These are phyloP conservation scores for Raffaelea albimanens DNA, from an alignment of 2,329 filamentous ascomycete genomes.

Conservation along the genomic window DNA sequence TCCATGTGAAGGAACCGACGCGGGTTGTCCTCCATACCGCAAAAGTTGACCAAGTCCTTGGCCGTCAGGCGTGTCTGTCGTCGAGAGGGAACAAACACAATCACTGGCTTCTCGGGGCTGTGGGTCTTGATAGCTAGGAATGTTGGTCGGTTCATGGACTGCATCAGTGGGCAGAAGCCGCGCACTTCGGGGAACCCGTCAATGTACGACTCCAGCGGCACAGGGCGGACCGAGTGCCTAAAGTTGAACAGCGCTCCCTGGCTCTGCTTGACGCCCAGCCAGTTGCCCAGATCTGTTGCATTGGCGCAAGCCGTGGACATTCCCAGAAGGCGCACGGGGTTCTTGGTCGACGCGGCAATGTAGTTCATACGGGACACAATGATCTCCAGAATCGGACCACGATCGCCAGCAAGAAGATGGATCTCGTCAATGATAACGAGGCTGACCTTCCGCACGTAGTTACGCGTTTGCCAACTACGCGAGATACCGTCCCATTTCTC, in stretches of 20 bases:
- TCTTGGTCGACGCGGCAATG: conserved; percentile 88
- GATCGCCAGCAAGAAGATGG: conserved; percentile 89
- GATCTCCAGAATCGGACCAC: conserved; percentile 95
- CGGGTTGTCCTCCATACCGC: conserved; percentile 97
- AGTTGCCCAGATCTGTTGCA: conserved; percentile 85
- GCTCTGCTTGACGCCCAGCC: conserved; percentile 84
- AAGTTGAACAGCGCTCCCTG: conserved; percentile 78
- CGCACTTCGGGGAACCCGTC: conserved; percentile 93
- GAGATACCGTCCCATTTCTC: conserved; percentile 99
- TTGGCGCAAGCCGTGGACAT: conserved; percentile 99
- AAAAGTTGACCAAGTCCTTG: conserved; percentile 93
- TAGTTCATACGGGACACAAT: conserved; percentile 96
- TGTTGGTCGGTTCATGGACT: conserved; percentile 96
- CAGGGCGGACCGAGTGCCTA: conserved; percentile 89
- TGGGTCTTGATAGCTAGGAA: conserved; percentile 96
- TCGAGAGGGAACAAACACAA: conserved; percentile 94
- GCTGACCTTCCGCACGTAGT: conserved; percentile 89
- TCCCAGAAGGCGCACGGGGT: conserved; percentile 80
- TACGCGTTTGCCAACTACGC: conserved; percentile 95
- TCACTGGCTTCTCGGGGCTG: conserved; percentile 92
- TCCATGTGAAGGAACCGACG: conserved; percentile 88
- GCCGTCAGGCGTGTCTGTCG: conserved; percentile 91
- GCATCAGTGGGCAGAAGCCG: conserved; percentile 96
- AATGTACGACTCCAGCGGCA: conserved; percentile 92
- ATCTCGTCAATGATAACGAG: conserved; percentile 98